Conservation (phyloP, 768 basidiomycete genomes). For the Xerocomus potaroensis region DNA sequence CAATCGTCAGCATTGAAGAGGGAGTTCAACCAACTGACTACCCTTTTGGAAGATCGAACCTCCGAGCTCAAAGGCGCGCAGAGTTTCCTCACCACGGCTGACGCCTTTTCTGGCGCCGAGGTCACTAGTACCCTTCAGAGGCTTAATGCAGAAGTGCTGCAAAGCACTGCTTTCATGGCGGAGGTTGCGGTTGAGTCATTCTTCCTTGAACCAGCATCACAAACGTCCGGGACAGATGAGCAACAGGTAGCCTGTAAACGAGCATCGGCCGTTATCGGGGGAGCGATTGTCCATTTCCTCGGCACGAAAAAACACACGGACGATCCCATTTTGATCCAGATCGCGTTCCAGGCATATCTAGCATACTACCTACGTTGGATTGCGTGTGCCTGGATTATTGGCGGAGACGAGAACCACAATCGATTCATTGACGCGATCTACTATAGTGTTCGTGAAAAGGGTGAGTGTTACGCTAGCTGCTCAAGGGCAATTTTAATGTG, state of each 20-base stretch:
- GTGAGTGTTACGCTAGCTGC: too few relatives aligned
- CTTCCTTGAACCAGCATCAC: slow-evolving; percentile 17
- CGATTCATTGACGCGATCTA: slow-evolving; percentile 30
- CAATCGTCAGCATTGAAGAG: slow-evolving; percentile 27
- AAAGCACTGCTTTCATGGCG: slow-evolving; percentile 45
- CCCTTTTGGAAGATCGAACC: slow-evolving; percentile 38
- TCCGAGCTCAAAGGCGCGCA: slow-evolving; percentile 44
- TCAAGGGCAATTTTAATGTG: slow-evolving; percentile 2
- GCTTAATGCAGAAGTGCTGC: slow-evolving; percentile 46
- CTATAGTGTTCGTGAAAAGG: slow-evolving; percentile 31
- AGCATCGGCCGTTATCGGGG: slow-evolving; percentile 18
- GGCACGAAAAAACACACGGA: slow-evolving; percentile 28
- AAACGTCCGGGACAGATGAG: slow-evolving; percentile 15
- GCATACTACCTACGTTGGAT: slow-evolving; percentile 27
- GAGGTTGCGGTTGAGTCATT: slow-evolving; percentile 45
- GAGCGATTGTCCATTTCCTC: slow-evolving; percentile 24
- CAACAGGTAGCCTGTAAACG: slow-evolving; percentile 24
- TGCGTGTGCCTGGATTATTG: slow-evolving; percentile 26
- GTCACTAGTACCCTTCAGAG: slow-evolving; percentile 40
- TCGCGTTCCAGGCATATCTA: slow-evolving; percentile 33
- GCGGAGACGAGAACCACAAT: slow-evolving; percentile 22
- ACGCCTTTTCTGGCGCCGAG: slow-evolving; percentile 42
- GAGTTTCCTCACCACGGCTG: slow-evolving; percentile 42
- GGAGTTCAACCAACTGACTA: slow-evolving; percentile 25
- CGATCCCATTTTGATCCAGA: slow-evolving; percentile 35